A percentile compares a stretch with the other conserved stretches of the same genome.
Evolutionary conservation across 495 filamentous ascomycete genomes (phyloP).

Genomic region (Tuber melanosporum): DNA sequence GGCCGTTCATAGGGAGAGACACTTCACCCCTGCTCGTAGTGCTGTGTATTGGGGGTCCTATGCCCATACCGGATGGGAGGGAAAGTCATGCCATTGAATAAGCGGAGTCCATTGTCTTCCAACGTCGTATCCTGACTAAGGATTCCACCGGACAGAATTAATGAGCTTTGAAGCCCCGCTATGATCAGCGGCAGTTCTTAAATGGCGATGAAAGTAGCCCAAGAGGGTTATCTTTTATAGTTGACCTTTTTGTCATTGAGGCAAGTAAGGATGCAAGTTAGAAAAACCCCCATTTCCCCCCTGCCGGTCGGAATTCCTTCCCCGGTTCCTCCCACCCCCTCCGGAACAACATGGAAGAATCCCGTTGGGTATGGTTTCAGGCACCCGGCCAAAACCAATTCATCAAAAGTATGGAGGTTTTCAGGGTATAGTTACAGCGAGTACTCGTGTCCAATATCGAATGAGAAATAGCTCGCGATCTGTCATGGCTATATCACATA

Average conservation of each 20-base stretch:
- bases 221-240: too few relatives aligned
- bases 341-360: not conserved
- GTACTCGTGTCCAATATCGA: not conserved
- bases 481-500: not conserved
- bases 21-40: too few relatives aligned
- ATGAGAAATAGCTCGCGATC: not conserved
- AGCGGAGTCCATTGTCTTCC: too few relatives aligned
- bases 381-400: not conserved
- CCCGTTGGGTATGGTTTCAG: not conserved
- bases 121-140: conserved; percentile 15
- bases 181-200: not conserved
- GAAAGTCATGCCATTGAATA: too few relatives aligned
- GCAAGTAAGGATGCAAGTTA: not conserved
- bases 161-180: conserved; percentile 12
- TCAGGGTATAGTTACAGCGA: not conserved
- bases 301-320: not conserved
- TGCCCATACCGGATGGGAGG: too few relatives aligned
- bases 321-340: not conserved
- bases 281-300: not conserved
- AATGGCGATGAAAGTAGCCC: too few relatives aligned
- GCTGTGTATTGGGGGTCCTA: too few relatives aligned
- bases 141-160: conserved; percentile 12
- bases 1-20: too few relatives aligned
- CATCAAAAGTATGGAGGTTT: not conserved
- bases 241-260: not conserved